phyloP scores from a whole-genome alignment of 2,329 filamentous ascomycete genomes.

The Fusarium redolens region DNA sequence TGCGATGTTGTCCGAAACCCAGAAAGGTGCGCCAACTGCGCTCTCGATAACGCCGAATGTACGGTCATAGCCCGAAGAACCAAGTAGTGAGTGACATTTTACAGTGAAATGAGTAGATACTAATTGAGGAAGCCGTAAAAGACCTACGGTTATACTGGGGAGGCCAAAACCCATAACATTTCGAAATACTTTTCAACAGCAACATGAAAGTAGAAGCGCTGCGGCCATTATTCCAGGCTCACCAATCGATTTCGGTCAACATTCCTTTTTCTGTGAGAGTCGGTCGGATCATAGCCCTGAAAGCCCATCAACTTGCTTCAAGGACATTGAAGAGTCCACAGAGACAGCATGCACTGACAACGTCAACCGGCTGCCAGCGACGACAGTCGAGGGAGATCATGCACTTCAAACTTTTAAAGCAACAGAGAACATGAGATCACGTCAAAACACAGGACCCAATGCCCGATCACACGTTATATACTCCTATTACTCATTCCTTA shows the following conservation, averaged over 20 bases:
- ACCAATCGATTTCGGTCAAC: rapidly evolving
- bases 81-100: background rate
- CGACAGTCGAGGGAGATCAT: rapidly evolving
- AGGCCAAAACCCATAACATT: background rate
- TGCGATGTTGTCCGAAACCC: background rate
- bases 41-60: rapidly evolving
- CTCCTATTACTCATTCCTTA: background rate
- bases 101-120: no score
- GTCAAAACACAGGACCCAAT: rapidly evolving
- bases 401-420: rapidly evolving
- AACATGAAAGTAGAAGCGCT: rapidly evolving
- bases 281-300: rapidly evolving
- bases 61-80: background rate
- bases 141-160: rapidly evolving
- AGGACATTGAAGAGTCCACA: background rate
- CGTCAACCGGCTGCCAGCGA: rapidly evolving
- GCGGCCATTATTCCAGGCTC: rapidly evolving
- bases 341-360: rapidly evolving
- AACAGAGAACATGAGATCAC: rapidly evolving
- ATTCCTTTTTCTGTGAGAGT: rapidly evolving
- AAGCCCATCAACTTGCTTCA: background rate
- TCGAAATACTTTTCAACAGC: background rate
- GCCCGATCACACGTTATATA: background rate
- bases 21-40: background rate
- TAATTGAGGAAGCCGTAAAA: background rate